phyloP scores from a whole-genome alignment of 73 alveolate species.

The Halteria grandinella region DNA sequence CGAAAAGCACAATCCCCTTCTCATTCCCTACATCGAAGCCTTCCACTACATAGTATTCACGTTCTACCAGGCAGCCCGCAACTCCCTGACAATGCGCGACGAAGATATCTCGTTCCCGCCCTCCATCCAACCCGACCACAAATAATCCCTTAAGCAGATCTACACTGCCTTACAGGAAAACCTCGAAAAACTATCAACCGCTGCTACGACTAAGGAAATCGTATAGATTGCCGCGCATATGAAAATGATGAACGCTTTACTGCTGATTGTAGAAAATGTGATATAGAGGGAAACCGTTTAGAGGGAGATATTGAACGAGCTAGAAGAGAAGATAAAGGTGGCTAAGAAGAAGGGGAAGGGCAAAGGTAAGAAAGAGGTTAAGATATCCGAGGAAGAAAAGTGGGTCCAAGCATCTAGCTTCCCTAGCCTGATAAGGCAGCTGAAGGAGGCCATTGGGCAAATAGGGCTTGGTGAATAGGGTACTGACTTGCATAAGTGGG shows the following conservation, averaged over 20 bases:
- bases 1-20: slow-evolving; percentile 7
- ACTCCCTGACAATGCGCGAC: slow-evolving; percentile 43
- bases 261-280: slow-evolving; percentile 9
- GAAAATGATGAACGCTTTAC: slow-evolving; percentile 22
- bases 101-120: slow-evolving; percentile 70
- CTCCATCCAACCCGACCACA: background rate
- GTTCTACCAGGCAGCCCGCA: slow-evolving; percentile 38
- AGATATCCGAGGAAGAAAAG: background rate
- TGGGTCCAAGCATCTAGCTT: background rate
- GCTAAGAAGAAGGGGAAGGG: slow-evolving; percentile 26
- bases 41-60: slow-evolving; percentile 29
- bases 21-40: slow-evolving; percentile 33
- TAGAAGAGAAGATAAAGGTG: slow-evolving; percentile 32
- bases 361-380: background rate
- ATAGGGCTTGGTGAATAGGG: too few relatives aligned
- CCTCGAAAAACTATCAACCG: background rate
- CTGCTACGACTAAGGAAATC: background rate
- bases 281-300: background rate
- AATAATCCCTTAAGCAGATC: slow-evolving; percentile 13
- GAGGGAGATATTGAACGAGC: slow-evolving; percentile 21
- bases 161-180: background rate
- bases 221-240: slow-evolving; percentile 8
- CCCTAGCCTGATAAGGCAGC: background rate
- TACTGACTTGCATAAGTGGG: slow-evolving; percentile 45
- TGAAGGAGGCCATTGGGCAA: too few relatives aligned